Evolutionary conservation across 495 filamentous ascomycete genomes (phyloP), one percentile per base, ranked within the genome.

Genomic region (Penicillium cataractarum): DNA sequence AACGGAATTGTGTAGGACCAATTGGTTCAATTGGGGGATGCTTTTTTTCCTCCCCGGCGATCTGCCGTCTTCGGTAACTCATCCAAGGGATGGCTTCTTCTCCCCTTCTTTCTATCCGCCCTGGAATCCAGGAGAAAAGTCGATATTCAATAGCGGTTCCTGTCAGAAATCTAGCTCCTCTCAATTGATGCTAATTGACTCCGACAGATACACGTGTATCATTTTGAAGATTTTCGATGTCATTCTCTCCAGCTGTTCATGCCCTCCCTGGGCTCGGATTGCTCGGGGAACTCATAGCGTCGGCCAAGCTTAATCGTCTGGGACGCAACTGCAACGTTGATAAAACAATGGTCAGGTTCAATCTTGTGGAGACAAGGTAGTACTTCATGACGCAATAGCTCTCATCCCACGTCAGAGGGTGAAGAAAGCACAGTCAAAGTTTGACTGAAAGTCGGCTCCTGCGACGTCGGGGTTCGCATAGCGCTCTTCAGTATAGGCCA

Each of bases 281-380:
- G 6, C 6, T 19, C 55, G 5, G 0, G 48, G 17, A 26, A 10
- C 24, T 15, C 17, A 54, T 5, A 33, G 17, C 48, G 19, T 55
- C 48, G 48, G 13, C 37, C 21, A 35, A 22, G 15, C 3, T 2
- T 29, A 29, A 58, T 44, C 13, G n/a, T 29, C 31, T 55, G 62
- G 65, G 46, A 69, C 66, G 70, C 68, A 71, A 73, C 68, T 71
- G 70, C 63, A 73, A 73, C 70, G 59, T 46, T 71, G 32, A 21
- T 12, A 40, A 64, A 48, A 73, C 68, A 73, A 71, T 73, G 46
- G 57, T 57, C 52, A 60, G 65, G 65, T 69, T 60, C 19, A 24
- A 64, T 33, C 22, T 0, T 7, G 65, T 67, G 65, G 68, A 67
- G 63, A 50, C 54, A 66, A 37, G 52, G 68, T 72, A 53, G 63